Percentiles rank a stretch among this genome's conserved stretches.
These are phyloP conservation scores for Hirsutella rhossiliensis DNA, from an alignment of 2,329 filamentous ascomycete species.

Conservation along the genomic window DNA sequence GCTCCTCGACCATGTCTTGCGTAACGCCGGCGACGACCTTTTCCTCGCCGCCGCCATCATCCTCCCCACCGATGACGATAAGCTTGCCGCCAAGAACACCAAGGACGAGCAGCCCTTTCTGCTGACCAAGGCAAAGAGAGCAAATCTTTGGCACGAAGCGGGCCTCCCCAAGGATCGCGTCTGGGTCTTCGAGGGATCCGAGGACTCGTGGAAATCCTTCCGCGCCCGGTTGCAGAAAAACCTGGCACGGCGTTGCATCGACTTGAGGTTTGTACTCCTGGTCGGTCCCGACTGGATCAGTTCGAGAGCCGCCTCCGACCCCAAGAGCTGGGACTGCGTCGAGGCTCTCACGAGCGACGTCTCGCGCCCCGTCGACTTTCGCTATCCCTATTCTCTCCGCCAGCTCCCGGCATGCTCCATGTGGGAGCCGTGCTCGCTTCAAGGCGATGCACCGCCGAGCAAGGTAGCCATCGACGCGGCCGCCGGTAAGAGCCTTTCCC, in stretches of 20 bases:
- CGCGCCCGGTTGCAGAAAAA: slow-evolving; percentile 3
- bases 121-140: slow-evolving; percentile 11
- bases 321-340: slow-evolving; percentile 10
- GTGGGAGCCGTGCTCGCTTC: slow-evolving; percentile 4
- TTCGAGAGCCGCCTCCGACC: slow-evolving; percentile 2
- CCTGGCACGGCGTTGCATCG: slow-evolving; percentile 3
- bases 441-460: no score
- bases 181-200: slow-evolving; percentile 12
- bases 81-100: slow-evolving; percentile 11
- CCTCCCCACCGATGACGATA: slow-evolving; percentile 12
- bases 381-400: slow-evolving; percentile 9
- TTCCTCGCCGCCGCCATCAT: slow-evolving; percentile 19
- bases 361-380: slow-evolving; percentile 13
- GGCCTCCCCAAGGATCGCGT: slow-evolving; percentile 7
- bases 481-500: neutral
- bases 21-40: slow-evolving; percentile 14
- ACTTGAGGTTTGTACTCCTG: slow-evolving; percentile 12
- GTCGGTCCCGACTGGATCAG: slow-evolving; percentile 13
- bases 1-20: slow-evolving; percentile 17
- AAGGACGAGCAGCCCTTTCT: slow-evolving; percentile 3
- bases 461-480: neutral
- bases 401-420: slow-evolving; percentile 9
- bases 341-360: slow-evolving; percentile 13
- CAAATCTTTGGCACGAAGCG: slow-evolving; percentile 12
- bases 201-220: slow-evolving; percentile 7